Evolutionary conservation across 768 basidiomycete genomes (phyloP).

Genomic region (Pilatotrama ljubarskyi): DNA sequence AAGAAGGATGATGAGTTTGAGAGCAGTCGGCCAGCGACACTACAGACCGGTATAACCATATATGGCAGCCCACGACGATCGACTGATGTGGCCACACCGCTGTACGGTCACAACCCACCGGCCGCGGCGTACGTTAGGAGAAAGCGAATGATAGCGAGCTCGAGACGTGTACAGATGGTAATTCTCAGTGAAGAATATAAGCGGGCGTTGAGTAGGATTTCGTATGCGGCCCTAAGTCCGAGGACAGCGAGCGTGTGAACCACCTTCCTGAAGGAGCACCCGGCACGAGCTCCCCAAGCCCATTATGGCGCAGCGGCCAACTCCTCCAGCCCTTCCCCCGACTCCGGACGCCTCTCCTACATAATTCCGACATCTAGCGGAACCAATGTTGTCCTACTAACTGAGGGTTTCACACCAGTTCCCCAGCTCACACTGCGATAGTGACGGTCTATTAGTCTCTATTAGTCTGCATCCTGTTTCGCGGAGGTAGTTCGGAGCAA

Average conservation of each 20-base stretch:
- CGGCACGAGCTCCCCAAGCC: too few relatives aligned
- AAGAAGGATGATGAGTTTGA: not conserved
- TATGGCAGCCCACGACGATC: constrained; percentile 7
- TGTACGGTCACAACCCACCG: not conserved
- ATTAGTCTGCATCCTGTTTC: too few relatives aligned
- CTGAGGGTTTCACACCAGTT: too few relatives aligned
- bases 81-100: not conserved
- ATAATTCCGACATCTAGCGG: too few relatives aligned
- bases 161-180: too few relatives aligned
- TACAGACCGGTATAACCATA: constrained; percentile 17
- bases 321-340: too few relatives aligned
- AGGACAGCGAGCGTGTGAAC: not conserved
- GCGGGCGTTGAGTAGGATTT: not conserved
- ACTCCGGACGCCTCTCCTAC: too few relatives aligned
- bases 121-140: not conserved
- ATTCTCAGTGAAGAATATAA: not conserved
- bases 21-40: constrained; percentile 12
- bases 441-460: too few relatives aligned
- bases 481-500: constrained; percentile 7
- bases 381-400: too few relatives aligned
- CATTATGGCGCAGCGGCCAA: too few relatives aligned
- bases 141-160: not conserved
- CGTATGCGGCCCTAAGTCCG: not conserved
- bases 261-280: not conserved
- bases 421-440: too few relatives aligned